Percentiles rank a stretch among this genome's conserved stretches.
Conservation (phyloP, 2,329 filamentous ascomycete species). For the Neobulgaria alba region DNA sequence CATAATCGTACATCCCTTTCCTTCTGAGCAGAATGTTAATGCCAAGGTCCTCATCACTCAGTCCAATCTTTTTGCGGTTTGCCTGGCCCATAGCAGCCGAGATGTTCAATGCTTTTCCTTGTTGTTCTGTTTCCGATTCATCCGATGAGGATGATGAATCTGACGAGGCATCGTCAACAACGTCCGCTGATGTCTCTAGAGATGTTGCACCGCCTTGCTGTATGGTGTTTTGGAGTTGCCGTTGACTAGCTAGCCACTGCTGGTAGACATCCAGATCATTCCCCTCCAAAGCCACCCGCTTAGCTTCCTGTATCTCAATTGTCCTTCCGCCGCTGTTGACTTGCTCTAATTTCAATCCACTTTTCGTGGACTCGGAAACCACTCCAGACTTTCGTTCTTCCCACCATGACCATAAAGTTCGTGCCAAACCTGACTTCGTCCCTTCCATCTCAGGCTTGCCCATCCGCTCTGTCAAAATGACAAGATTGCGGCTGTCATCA, state of each 20-base stretch:
- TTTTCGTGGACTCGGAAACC: conserved; percentile 44
- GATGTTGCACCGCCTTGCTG: conserved; percentile 59
- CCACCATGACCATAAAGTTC: conserved; percentile 74
- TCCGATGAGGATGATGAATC: conserved; percentile 82
- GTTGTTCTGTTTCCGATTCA: conserved; percentile 81
- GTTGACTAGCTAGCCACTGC: conserved; percentile 82
- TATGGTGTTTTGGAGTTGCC: conserved; percentile 75
- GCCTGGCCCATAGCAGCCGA: conserved; percentile 78
- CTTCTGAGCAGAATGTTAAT: conserved; percentile 84
- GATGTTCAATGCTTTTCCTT: conserved; percentile 84
- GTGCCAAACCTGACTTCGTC: conserved; percentile 42
- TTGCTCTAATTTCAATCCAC: conserved; percentile 53
- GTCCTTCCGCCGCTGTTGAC: conserved; percentile 56
- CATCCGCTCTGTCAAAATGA: conserved; percentile 76
- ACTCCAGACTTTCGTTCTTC: conserved; percentile 58
- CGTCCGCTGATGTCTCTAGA: conserved; percentile 62
- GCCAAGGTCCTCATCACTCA: conserved; percentile 84
- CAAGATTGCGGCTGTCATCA: conserved; percentile 67
- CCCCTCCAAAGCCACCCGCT: conserved; percentile 58
- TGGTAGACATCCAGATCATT: conserved; percentile 78
- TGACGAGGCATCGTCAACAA: conserved; percentile 75
- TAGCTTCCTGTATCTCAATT: conserved; percentile 51
- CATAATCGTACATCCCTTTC: conserved; percentile 87
- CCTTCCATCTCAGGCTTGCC: conserved; percentile 30
- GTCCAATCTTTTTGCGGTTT: conserved; percentile 73